Evolutionary conservation across 139 green algal genomes (phyloP).

Genomic region (Choricystis sp.): DNA sequence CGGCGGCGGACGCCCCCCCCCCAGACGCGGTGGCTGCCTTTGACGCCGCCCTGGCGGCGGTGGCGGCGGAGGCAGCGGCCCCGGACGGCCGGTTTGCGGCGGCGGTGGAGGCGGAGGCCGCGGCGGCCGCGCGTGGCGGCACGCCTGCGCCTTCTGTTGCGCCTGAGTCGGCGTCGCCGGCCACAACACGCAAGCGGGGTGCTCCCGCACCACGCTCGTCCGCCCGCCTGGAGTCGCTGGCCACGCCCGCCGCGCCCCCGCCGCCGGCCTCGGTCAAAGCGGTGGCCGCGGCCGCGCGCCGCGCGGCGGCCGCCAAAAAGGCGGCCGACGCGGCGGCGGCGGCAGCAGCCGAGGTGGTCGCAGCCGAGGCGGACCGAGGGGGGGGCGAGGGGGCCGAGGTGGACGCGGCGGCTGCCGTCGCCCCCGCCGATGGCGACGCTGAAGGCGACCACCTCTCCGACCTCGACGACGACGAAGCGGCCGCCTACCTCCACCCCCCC

Average conservation of each 20-base stretch:
- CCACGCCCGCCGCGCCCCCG: not conserved
- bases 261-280: not conserved
- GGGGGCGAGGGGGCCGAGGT: not conserved
- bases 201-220: no score
- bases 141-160: no score
- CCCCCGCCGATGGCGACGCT: not conserved
- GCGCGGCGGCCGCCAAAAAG: not conserved
- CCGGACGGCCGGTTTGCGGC: not conserved
- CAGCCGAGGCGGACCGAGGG: not conserved
- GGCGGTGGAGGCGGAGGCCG: not conserved
- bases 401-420: not conserved
- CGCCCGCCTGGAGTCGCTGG: not conserved
- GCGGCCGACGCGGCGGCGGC: not conserved
- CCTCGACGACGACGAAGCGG: conserved; percentile 10
- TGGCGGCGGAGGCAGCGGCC: not conserved
- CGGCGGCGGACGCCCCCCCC: no score
- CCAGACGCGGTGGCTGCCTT: not conserved
- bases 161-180: no score
- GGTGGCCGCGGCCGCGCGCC: not conserved
- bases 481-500: conserved; percentile 1
- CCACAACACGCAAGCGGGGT: no score
- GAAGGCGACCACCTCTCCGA: conserved; percentile 8
- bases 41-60: not conserved
- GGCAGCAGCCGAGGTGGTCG: not conserved
- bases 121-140: no score